Evolutionary conservation across 345 rosid species (phyloP).

Genomic region (Pseudoturritis turrita): DNA sequence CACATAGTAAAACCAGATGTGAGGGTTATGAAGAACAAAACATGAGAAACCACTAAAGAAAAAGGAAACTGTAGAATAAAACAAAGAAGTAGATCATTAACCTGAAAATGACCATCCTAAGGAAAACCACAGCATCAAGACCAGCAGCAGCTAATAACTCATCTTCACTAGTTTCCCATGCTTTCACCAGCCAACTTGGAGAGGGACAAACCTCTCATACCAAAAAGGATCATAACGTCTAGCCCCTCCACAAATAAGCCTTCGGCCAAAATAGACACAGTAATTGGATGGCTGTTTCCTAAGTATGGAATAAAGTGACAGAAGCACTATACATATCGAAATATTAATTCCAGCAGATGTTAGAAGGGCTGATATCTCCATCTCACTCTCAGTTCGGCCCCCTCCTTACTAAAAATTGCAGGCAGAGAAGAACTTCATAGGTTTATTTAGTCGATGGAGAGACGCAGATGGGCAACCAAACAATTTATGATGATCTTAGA

Average conservation of each 20-base stretch:
- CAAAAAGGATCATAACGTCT: slow-evolving; percentile 40
- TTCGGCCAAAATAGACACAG: slow-evolving; percentile 68
- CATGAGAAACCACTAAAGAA: not conserved
- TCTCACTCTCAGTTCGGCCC: slow-evolving; percentile 34
- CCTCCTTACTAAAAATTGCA: slow-evolving; percentile 20
- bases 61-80: not conserved
- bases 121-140: slow-evolving; percentile 77
- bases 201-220: slow-evolving; percentile 85
- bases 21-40: not conserved
- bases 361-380: slow-evolving; percentile 71
- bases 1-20: not conserved
- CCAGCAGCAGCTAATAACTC: slow-evolving; percentile 76
- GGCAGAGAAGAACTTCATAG: slow-evolving; percentile 14
- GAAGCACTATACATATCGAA: slow-evolving; percentile 55
- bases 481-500: not conserved
- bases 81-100: slow-evolving; percentile 26
- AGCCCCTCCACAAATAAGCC: slow-evolving; percentile 41
- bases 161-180: slow-evolving; percentile 80
- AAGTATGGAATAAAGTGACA: slow-evolving; percentile 67
- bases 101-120: slow-evolving; percentile 78
- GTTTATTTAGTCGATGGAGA: too few species aligned
- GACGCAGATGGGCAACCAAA: not conserved
- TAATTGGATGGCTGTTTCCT: slow-evolving; percentile 77
- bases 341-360: slow-evolving; percentile 87
- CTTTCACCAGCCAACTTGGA: slow-evolving; percentile 82